phyloP scores from a whole-genome alignment of 768 basidiomycete species.

The Leccinum sublutescens region DNA sequence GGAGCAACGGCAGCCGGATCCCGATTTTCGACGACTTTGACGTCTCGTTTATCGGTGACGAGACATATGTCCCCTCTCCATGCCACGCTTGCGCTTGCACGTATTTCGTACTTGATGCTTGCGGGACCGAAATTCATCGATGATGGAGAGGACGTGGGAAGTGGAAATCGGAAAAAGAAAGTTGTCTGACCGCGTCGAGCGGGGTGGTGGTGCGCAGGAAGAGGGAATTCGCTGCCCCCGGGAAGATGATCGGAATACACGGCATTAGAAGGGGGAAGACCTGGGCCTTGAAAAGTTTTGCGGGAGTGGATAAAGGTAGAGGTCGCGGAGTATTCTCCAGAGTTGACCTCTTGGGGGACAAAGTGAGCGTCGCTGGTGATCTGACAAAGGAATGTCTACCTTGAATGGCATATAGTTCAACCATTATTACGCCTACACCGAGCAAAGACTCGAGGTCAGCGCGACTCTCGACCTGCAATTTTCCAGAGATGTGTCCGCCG shows the following conservation, averaged over 20 bases:
- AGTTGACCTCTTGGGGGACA: constrained; percentile 57
- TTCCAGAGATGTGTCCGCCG: constrained; percentile 65
- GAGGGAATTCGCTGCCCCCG: constrained; percentile 51
- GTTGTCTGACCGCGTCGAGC: constrained; percentile 76
- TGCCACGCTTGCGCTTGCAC: constrained; percentile 66
- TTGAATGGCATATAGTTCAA: constrained; percentile 74
- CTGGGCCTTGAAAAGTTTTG: constrained; percentile 77
- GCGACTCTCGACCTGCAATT: constrained; percentile 77
- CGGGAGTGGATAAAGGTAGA: constrained; percentile 71
- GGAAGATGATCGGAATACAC: constrained; percentile 57
- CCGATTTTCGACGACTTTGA: constrained; percentile 63
- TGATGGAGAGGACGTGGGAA: constrained; percentile 65
- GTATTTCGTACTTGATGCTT: constrained; percentile 67
- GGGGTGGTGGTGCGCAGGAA: constrained; percentile 66
- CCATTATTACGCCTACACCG: constrained; percentile 72
- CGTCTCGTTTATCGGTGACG: constrained; percentile 57
- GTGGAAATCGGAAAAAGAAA: constrained; percentile 76
- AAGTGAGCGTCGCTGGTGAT: constrained; percentile 1
- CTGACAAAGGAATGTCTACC: constrained; percentile 36
- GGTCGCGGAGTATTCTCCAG: constrained; percentile 77
- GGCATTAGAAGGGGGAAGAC: constrained; percentile 81
- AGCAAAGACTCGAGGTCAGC: constrained; percentile 62
- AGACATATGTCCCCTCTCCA: constrained; percentile 75
- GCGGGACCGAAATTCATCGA: constrained; percentile 73
- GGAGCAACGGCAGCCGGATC: constrained; percentile 37